phyloP scores from a whole-genome alignment of 371 early-diverging fungal genomes.

The Batkoa obscura region DNA sequence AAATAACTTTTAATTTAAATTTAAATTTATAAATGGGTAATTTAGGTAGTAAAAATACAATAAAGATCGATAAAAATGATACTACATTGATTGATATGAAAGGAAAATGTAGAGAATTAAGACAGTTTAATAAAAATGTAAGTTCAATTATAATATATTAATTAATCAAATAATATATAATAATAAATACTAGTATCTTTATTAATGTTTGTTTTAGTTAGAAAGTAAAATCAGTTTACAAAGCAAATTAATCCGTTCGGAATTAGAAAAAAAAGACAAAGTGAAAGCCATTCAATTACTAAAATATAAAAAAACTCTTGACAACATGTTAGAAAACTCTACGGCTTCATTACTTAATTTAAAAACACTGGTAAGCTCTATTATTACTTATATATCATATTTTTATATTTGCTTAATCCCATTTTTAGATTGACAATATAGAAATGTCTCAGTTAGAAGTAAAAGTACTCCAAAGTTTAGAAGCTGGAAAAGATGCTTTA shows the following conservation, averaged over 20 bases:
- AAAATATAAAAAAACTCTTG: conserved; percentile 1
- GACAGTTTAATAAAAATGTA: not conserved
- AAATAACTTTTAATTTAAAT: not conserved
- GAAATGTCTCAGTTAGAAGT: conserved; percentile 2
- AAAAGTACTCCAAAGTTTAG: not conserved
- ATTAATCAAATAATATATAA: not conserved
- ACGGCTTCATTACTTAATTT: not conserved
- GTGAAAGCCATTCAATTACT: not conserved
- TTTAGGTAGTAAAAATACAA: not conserved
- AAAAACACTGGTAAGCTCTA: not conserved
- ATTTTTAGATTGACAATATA: not conserved
- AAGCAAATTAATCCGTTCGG: not conserved
- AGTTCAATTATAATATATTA: not conserved
- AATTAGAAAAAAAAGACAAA: not conserved
- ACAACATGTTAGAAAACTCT: not conserved
- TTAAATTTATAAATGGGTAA: not conserved
- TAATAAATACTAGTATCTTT: not conserved
- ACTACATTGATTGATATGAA: conserved; percentile 3
- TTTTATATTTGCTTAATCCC: not conserved
- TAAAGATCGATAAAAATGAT: not conserved
- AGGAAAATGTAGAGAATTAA: not conserved
- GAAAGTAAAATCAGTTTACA: not conserved
- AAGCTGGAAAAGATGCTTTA: not conserved
- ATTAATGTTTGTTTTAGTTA: not conserved
- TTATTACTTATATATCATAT: too few relatives aligned